Evolutionary conservation across 2,329 filamentous ascomycete species (phyloP).

Genomic region (Fusarium avenaceum): DNA sequence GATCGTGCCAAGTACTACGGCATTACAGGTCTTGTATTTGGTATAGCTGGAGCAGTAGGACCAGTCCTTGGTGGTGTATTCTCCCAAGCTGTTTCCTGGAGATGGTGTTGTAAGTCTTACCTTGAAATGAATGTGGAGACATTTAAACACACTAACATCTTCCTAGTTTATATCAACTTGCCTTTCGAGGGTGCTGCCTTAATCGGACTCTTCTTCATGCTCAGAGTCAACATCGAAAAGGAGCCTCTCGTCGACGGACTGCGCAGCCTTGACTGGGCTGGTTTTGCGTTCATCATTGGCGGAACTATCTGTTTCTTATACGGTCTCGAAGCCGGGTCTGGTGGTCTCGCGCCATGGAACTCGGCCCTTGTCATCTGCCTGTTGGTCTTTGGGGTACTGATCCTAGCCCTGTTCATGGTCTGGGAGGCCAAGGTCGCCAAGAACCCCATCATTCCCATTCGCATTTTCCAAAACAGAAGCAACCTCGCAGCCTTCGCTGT

Average conservation of each 20-base stretch:
- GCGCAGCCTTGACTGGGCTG: conserved; percentile 71
- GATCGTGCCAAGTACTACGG: conserved; percentile 65
- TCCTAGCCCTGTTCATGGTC: conserved; percentile 74
- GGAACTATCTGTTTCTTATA: conserved; percentile 90
- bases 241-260: conserved; percentile 73
- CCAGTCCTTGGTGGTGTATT: conserved; percentile 77
- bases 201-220: conserved; percentile 67
- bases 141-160: not conserved
- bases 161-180: conserved; percentile 70
- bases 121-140: too few relatives aligned
- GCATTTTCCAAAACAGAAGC: conserved; percentile 74
- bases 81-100: conserved; percentile 71
- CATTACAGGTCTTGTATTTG: conserved; percentile 69
- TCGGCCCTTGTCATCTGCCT: conserved; percentile 82
- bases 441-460: conserved; percentile 82
- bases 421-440: conserved; percentile 79
- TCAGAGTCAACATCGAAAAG: conserved; percentile 77
- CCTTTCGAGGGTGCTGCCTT: conserved; percentile 62
- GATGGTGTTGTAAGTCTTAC: conserved; percentile 67
- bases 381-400: conserved; percentile 77
- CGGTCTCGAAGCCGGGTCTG: conserved; percentile 82
- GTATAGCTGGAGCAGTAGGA: conserved; percentile 73
- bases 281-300: conserved; percentile 72
- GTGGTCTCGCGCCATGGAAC: conserved; percentile 78
- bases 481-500: conserved; percentile 75